phyloP scores from a whole-genome alignment of 306 rosid genomes.

The Canavalia gladiata region DNA sequence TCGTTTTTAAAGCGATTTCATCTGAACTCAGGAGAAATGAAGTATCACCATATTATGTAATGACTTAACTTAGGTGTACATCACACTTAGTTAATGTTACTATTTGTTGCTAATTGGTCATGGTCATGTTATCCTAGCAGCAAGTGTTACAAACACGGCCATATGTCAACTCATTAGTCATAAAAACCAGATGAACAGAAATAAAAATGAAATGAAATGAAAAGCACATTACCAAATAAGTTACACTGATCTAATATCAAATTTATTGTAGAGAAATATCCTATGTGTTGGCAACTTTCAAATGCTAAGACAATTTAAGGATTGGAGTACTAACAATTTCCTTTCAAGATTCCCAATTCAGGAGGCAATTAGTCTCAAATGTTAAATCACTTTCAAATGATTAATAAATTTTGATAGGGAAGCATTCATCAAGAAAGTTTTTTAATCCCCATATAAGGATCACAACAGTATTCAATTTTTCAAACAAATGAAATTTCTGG shows the following conservation, averaged over 20 bases:
- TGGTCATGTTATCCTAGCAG: slow-evolving; percentile 1
- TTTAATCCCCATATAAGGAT: not conserved
- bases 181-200: not conserved
- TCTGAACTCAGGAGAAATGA: not conserved
- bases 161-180: not conserved
- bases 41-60: not conserved
- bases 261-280: not conserved
- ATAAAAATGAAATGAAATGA: not conserved
- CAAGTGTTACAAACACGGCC: not conserved
- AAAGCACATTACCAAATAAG: not conserved
- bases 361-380: not conserved
- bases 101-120: not conserved
- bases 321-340: no score
- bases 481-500: slow-evolving; percentile 24
- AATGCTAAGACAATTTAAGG: not conserved
- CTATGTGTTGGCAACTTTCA: not conserved
- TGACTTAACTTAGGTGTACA: not conserved
- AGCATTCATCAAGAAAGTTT: not conserved
- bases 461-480: slow-evolving; percentile 2
- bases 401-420: slow-evolving; percentile 2
- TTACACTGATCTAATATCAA: not conserved
- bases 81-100: not conserved
- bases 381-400: not conserved
- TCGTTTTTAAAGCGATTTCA: not conserved
- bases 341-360: not conserved